These are phyloP conservation scores for Cyberlindnera mrakii DNA, from an alignment of 805 yeast genomes.

Conservation along the genomic window DNA sequence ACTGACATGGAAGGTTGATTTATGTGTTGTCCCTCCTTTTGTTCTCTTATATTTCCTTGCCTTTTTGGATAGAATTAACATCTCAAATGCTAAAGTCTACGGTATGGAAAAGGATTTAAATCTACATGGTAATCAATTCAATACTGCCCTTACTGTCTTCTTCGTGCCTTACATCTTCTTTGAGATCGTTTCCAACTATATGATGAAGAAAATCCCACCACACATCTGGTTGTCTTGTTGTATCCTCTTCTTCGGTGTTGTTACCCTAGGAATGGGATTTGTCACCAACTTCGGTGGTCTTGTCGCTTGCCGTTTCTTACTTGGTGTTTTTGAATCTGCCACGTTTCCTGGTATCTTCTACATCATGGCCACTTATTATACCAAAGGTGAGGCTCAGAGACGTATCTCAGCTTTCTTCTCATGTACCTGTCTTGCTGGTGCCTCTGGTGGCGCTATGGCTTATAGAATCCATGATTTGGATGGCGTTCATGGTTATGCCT, in stretches of 20 bases:
- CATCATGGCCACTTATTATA: conserved; percentile 42
- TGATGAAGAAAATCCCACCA: conserved; percentile 33
- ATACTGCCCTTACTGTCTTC: conserved; percentile 40
- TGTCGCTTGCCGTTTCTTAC: conserved; percentile 41
- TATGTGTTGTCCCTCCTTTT: conserved; percentile 71
- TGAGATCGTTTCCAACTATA: conserved; percentile 34
- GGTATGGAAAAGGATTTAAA: conserved; percentile 54
- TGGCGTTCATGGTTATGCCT: conserved; percentile 38
- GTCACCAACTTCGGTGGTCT: conserved; percentile 38
- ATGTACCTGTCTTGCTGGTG: conserved; percentile 48
- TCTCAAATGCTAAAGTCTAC: conserved; percentile 73
- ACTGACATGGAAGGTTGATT: conserved; percentile 56
- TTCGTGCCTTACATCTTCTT: conserved; percentile 39
- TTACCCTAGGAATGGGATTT: conserved; percentile 39
- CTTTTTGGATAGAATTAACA: conserved; percentile 76
- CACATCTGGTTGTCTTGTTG: conserved; percentile 31
- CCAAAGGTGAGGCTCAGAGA: conserved; percentile 41
- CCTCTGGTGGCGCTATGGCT: conserved; percentile 50
- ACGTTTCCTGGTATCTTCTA: conserved; percentile 47
- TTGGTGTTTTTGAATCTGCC: conserved; percentile 50
- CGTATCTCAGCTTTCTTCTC: conserved; percentile 44
- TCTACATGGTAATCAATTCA: conserved; percentile 38
- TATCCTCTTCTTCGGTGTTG: conserved; percentile 33
- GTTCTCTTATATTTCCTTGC: conserved; percentile 69
- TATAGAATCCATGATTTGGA: conserved; percentile 37